Conservation (phyloP, 495 filamentous ascomycete species). For the Saxispiralis lemnorum region DNA sequence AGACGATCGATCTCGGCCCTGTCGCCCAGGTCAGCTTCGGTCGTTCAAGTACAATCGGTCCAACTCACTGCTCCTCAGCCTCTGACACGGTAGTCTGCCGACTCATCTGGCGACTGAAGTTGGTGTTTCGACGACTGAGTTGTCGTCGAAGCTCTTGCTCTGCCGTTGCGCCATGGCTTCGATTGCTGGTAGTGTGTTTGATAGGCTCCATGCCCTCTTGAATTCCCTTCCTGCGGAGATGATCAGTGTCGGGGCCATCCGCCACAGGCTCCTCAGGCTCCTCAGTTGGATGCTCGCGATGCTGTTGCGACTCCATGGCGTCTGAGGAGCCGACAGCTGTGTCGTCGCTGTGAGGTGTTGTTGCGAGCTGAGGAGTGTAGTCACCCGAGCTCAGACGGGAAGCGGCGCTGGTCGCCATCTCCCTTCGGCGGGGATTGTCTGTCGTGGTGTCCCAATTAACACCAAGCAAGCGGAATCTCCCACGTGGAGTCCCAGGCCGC, state of each 20-base stretch:
- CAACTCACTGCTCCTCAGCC: not conserved
- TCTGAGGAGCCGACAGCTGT: not conserved
- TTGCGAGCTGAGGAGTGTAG: not conserved
- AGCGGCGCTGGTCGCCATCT: too few relatives aligned
- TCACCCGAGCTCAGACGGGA: too few relatives aligned
- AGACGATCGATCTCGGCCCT: slow-evolving; percentile 39
- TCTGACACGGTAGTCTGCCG: slow-evolving; percentile 26
- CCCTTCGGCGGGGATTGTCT: too few relatives aligned
- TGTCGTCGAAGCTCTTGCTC: not conserved
- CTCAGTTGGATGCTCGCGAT: slow-evolving; percentile 1
- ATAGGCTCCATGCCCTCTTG: not conserved
- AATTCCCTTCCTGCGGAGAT: not conserved
- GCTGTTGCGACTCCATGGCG: not conserved
- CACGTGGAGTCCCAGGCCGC: too few relatives aligned
- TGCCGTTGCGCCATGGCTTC: not conserved
- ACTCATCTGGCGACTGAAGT: slow-evolving; percentile 34
- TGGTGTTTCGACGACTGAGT: slow-evolving; percentile 28
- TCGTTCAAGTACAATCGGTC: not conserved
- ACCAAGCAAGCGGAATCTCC: too few relatives aligned
- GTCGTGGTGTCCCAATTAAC: too few relatives aligned
- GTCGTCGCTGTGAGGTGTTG: not conserved
- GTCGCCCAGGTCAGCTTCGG: slow-evolving; percentile 28
- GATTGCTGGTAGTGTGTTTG: not conserved
- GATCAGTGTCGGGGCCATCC: not conserved
- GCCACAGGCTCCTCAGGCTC: not conserved